Conservation (phyloP, 2,329 filamentous ascomycete genomes). For the Sarocladium brachiariae region DNA sequence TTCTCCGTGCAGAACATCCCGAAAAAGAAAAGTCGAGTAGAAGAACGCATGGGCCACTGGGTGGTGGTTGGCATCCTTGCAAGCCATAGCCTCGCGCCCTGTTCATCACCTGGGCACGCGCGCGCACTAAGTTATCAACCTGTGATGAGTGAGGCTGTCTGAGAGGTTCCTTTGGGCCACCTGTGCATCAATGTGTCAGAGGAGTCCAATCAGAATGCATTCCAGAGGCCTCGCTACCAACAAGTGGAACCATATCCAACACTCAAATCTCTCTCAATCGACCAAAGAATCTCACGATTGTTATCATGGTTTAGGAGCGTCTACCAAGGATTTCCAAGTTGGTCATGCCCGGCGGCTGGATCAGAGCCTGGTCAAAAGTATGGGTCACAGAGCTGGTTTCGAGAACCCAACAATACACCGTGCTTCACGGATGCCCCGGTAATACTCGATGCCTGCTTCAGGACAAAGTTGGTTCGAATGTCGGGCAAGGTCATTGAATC, state of each 20-base stretch:
- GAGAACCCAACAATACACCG: background rate
- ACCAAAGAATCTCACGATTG: no score
- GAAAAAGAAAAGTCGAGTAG: background rate
- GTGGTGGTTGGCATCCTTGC: background rate
- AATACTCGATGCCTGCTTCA: background rate
- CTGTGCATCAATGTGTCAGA: background rate
- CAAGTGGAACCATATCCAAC: background rate
- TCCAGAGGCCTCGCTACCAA: background rate
- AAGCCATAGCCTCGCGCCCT: slow-evolving; percentile 3
- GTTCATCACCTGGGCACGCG: background rate
- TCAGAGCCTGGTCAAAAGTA: background rate
- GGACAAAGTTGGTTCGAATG: background rate
- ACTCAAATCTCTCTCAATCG: background rate
- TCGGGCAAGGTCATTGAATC: background rate
- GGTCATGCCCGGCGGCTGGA: background rate
- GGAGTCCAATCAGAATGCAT: background rate
- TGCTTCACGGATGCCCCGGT: background rate
- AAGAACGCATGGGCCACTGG: background rate
- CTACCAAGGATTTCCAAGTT: background rate
- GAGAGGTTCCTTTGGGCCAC: background rate
- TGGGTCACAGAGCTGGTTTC: background rate
- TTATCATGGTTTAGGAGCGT: background rate
- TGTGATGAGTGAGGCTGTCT: slow-evolving; percentile 4
- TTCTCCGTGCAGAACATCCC: background rate
- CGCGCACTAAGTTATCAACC: background rate